phyloP scores from a whole-genome alignment of 2,329 filamentous ascomycete species.

The Fusarium chaquense region DNA sequence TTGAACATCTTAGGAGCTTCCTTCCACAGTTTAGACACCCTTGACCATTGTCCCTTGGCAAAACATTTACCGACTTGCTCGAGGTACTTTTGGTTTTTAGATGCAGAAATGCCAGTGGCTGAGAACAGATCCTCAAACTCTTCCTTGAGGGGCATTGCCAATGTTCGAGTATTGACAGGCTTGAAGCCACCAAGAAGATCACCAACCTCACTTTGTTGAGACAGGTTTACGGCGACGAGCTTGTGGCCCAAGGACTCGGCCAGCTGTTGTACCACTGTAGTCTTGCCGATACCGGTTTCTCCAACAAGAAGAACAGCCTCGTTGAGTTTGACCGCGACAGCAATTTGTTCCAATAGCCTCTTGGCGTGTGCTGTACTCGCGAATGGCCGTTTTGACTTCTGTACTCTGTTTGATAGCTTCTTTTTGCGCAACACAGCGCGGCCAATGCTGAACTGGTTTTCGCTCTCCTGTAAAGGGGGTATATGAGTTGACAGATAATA shows the following conservation, averaged over 20 bases:
- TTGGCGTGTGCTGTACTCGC: slow-evolving; percentile 89
- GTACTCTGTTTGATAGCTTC: slow-evolving; percentile 61
- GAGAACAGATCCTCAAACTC: slow-evolving; percentile 93
- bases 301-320: slow-evolving; percentile 96
- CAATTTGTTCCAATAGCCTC: slow-evolving; percentile 87
- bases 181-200: slow-evolving; percentile 97
- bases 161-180: slow-evolving; percentile 87
- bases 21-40: slow-evolving; percentile 85
- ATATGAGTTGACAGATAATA: slow-evolving; percentile 81
- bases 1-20: slow-evolving; percentile 91
- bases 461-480: slow-evolving; percentile 74
- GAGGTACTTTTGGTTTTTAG: slow-evolving; percentile 89
- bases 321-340: slow-evolving; percentile 82
- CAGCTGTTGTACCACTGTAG: slow-evolving; percentile 93
- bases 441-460: slow-evolving; percentile 71
- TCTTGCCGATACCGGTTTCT: slow-evolving; percentile 98
- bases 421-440: slow-evolving; percentile 73
- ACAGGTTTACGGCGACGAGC: slow-evolving; percentile 92
- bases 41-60: slow-evolving; percentile 87
- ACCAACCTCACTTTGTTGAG: slow-evolving; percentile 97
- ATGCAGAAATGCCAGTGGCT: slow-evolving; percentile 84
- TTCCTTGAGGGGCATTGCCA: slow-evolving; percentile 91
- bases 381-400: slow-evolving; percentile 75
- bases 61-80: slow-evolving; percentile 83
- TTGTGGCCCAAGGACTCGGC: slow-evolving; percentile 86